Percentiles rank a stretch among this genome's conserved stretches.
Evolutionary conservation across 2,329 filamentous ascomycete species (phyloP).

Genomic region (Penicillium sp.): DNA sequence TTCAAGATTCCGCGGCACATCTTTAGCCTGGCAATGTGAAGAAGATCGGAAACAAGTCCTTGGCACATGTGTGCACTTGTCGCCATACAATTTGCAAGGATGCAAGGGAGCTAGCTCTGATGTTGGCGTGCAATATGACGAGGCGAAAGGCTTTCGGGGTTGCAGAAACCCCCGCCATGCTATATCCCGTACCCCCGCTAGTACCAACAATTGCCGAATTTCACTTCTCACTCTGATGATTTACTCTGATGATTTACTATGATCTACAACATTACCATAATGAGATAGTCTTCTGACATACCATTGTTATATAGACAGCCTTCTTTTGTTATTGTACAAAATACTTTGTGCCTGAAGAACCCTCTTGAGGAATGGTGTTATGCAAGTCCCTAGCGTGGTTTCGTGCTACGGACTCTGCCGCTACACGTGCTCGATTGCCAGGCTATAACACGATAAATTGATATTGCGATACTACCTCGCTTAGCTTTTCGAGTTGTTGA

Average conservation of each 20-base stretch:
- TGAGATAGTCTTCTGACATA: not conserved
- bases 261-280: not conserved
- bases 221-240: not conserved
- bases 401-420: not conserved
- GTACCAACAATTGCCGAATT: not conserved
- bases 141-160: not conserved
- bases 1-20: not conserved
- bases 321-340: not conserved
- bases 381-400: not conserved
- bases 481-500: not conserved
- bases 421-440: not conserved
- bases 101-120: not conserved
- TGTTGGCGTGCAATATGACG: not conserved
- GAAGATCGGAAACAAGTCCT: not conserved
- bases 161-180: not conserved
- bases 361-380: not conserved
- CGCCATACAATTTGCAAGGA: not conserved
- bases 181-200: not conserved
- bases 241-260: too few relatives aligned
- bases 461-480: not conserved
- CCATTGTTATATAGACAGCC: not conserved
- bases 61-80: not conserved
- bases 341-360: not conserved
- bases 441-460: not conserved
- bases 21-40: not conserved